Conservation (phyloP, 2,329 filamentous ascomycete genomes). For the Achaetomium macrosporum region DNA sequence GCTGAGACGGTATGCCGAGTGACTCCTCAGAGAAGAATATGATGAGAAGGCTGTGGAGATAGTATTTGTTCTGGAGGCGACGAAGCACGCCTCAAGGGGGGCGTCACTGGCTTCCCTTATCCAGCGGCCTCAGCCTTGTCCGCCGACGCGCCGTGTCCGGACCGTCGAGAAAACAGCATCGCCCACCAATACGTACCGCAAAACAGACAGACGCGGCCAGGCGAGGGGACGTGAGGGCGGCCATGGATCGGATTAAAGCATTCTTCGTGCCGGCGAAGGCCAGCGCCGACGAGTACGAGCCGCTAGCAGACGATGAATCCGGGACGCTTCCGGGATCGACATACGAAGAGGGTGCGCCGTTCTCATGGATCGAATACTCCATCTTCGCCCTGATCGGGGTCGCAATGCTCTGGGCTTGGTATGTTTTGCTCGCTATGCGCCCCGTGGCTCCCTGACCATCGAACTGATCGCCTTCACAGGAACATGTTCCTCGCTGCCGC, state of each 20-base stretch:
- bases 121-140: too few species aligned
- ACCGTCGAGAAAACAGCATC: too few species aligned
- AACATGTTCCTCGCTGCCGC: constrained; percentile 98
- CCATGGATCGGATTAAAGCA: constrained; percentile 37
- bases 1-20: too few species aligned
- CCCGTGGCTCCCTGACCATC: background rate
- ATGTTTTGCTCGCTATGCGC: constrained; percentile 30
- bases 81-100: too few species aligned
- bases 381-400: constrained; percentile 82
- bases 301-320: constrained; percentile 27
- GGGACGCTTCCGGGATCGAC: constrained; percentile 26
- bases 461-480: constrained; percentile 42
- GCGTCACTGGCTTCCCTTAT: too few species aligned
- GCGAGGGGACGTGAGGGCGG: background rate
- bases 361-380: constrained; percentile 81
- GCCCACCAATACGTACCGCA: too few species aligned
- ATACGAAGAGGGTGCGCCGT: constrained; percentile 43
- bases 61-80: too few species aligned
- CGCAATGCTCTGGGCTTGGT: constrained; percentile 98
- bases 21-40: too few species aligned
- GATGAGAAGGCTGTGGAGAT: too few species aligned
- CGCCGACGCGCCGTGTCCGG: too few species aligned
- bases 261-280: constrained; percentile 29
- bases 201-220: background rate
- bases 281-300: constrained; percentile 26